phyloP scores from a whole-genome alignment of 495 filamentous ascomycete genomes.

The Letharia columbiana region DNA sequence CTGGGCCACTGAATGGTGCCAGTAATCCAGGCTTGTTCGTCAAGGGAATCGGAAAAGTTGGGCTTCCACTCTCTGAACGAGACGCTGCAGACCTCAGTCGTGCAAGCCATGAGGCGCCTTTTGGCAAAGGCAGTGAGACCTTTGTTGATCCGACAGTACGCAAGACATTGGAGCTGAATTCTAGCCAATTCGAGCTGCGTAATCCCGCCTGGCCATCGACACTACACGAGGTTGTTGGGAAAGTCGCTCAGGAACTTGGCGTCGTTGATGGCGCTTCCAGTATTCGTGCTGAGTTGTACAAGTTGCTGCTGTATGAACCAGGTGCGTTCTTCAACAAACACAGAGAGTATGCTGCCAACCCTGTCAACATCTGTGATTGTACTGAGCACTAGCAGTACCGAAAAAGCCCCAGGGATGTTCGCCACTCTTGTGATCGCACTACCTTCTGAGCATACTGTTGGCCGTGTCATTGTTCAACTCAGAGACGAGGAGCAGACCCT shows the following conservation, averaged over 20 bases:
- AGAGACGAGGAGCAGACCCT: conserved; percentile 31
- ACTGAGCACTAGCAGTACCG: conserved; percentile 26
- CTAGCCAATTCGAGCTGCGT: conserved; percentile 35
- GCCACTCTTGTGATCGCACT: conserved; percentile 46
- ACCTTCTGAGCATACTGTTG: conserved; percentile 45
- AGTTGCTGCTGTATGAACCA: conserved; percentile 48
- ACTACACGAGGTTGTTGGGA: neutral
- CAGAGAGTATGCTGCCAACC: conserved; percentile 31
- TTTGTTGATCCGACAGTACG: conserved; percentile 41
- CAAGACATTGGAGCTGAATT: conserved; percentile 45
- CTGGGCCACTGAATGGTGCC: neutral
- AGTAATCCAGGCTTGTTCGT: conserved; percentile 35
- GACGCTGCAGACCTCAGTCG: conserved; percentile 36
- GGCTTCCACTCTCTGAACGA: conserved; percentile 35
- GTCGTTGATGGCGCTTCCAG: neutral
- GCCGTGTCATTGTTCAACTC: conserved; percentile 41
- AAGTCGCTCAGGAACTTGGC: conserved; percentile 19
- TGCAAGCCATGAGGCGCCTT: conserved; percentile 38
- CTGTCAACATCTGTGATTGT: neutral
- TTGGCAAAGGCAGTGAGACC: conserved; percentile 38
- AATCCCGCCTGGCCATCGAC: conserved; percentile 30
- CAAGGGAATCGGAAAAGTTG: conserved; percentile 32
- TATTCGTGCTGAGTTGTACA: conserved; percentile 40
- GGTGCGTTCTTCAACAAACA: conserved; percentile 47
- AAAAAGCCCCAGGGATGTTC: conserved; percentile 50